phyloP scores from a whole-genome alignment of 495 filamentous ascomycete genomes.

The Cairneyella variabilis region DNA sequence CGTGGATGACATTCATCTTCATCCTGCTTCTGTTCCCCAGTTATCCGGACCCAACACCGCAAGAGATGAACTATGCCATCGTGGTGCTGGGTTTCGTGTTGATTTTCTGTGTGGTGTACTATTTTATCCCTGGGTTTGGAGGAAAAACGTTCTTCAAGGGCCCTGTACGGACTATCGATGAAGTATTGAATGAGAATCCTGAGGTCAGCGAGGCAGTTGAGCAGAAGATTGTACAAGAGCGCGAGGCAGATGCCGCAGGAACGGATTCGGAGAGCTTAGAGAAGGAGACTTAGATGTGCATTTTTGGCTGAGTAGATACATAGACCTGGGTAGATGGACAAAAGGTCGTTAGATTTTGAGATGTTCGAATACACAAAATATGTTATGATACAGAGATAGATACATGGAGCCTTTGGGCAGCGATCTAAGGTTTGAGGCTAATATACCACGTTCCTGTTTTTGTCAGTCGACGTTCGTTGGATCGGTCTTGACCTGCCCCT shows the following conservation, averaged over 20 bases:
- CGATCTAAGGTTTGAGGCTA: no score
- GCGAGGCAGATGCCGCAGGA: neutral
- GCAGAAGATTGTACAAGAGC: neutral
- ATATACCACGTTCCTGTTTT: no score
- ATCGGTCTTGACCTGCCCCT: no score
- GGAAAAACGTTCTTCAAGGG: constrained; percentile 22
- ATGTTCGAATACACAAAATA: no score
- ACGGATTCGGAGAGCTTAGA: neutral
- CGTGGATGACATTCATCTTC: constrained; percentile 24
- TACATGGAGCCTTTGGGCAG: no score
- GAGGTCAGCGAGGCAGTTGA: neutral
- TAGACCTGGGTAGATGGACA: no score
- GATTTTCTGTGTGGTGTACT: constrained; percentile 20
- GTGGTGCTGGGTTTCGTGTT: constrained; percentile 18
- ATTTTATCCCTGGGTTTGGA: constrained; percentile 16
- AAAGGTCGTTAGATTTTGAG: no score
- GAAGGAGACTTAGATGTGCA: neutral
- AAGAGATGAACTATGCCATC: constrained; percentile 23
- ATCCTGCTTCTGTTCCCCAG: constrained; percentile 18
- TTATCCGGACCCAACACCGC: constrained; percentile 6
- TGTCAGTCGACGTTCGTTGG: no score
- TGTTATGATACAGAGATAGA: no score
- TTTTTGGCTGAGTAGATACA: no score
- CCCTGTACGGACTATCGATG: constrained; percentile 22
- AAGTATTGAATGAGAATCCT: constrained; percentile 14